A percentile compares a stretch with the other conserved stretches of the same genome.
Conservation (phyloP, 257 asterid species). For the Plantago ovata region DNA sequence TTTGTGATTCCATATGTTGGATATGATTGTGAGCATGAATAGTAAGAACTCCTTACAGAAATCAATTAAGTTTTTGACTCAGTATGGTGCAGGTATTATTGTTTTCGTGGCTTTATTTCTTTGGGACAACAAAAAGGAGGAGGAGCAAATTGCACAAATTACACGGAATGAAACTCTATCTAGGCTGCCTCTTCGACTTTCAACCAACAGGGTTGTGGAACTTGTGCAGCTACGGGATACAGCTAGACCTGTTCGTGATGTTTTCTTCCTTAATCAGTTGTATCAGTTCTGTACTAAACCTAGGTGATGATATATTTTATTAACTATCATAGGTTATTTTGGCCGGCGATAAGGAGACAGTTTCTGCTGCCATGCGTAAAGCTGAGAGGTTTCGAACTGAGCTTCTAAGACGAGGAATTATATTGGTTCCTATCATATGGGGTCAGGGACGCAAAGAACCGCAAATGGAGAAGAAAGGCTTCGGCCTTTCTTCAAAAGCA, state of each 20-base stretch:
- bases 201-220: constrained; percentile 89
- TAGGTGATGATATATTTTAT: constrained; percentile 21
- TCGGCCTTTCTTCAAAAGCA: constrained; percentile 71
- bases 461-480: constrained; percentile 70
- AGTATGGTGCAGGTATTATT: constrained; percentile 82
- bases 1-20: neutral
- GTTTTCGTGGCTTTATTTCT: constrained; percentile 65
- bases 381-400: constrained; percentile 88
- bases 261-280: neutral
- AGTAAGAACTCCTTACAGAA: constrained; percentile 17
- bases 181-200: constrained; percentile 91
- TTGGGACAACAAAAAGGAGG: constrained; percentile 98
- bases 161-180: constrained; percentile 82
- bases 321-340: constrained; percentile 63
- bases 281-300: neutral
- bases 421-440: constrained; percentile 87
- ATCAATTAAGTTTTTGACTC: constrained; percentile 50
- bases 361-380: constrained; percentile 60
- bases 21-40: neutral
- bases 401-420: constrained; percentile 76
- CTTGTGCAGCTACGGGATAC: constrained; percentile 94
- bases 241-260: constrained; percentile 84
- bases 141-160: constrained; percentile 86
- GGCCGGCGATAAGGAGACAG: constrained; percentile 83
- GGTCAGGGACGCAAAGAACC: constrained; percentile 57